A percentile compares a stretch with the other conserved stretches of the same genome.
phyloP scores from a whole-genome alignment of 2,329 filamentous ascomycete genomes.

The Paecilomyces sp. region DNA sequence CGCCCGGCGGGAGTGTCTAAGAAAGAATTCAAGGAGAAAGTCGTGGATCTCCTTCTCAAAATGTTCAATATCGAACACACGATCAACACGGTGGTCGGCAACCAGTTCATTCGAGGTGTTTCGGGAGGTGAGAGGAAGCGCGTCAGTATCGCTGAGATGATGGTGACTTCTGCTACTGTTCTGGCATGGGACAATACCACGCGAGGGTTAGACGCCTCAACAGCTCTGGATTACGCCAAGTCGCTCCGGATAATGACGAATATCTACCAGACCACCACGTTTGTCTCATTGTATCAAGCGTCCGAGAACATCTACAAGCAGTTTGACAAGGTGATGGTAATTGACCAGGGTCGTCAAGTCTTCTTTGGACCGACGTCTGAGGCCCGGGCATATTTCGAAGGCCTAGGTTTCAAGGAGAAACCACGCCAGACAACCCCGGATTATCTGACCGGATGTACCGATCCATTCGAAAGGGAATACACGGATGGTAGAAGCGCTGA shows the following conservation, averaged over 20 bases:
- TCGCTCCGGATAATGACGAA: constrained; percentile 61
- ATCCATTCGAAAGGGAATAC: constrained; percentile 50
- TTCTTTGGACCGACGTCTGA: constrained; percentile 60
- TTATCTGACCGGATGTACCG: constrained; percentile 70
- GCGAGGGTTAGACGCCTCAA: constrained; percentile 64
- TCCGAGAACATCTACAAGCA: constrained; percentile 44
- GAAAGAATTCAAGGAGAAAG: constrained; percentile 53
- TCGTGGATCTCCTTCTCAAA: constrained; percentile 61
- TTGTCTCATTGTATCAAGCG: constrained; percentile 67
- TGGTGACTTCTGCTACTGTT: constrained; percentile 56
- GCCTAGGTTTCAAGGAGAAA: constrained; percentile 67
- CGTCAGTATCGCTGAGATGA: constrained; percentile 74
- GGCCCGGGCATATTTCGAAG: constrained; percentile 62
- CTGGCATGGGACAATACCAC: constrained; percentile 76
- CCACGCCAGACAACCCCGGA: constrained; percentile 66
- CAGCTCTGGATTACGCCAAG: constrained; percentile 65
- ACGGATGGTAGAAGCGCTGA: constrained; percentile 48
- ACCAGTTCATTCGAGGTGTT: constrained; percentile 65
- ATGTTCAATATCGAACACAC: constrained; percentile 67
- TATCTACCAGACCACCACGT: constrained; percentile 53
- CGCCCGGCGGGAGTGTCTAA: constrained; percentile 54
- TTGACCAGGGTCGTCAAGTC: constrained; percentile 63
- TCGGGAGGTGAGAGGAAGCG: constrained; percentile 69
- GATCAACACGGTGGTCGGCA: constrained; percentile 65
- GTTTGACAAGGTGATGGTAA: constrained; percentile 62